Evolutionary conservation across 805 yeast genomes (phyloP), one percentile per base, ranked within the genome.

Genomic region (Yamadazyma endophytica): DNA sequence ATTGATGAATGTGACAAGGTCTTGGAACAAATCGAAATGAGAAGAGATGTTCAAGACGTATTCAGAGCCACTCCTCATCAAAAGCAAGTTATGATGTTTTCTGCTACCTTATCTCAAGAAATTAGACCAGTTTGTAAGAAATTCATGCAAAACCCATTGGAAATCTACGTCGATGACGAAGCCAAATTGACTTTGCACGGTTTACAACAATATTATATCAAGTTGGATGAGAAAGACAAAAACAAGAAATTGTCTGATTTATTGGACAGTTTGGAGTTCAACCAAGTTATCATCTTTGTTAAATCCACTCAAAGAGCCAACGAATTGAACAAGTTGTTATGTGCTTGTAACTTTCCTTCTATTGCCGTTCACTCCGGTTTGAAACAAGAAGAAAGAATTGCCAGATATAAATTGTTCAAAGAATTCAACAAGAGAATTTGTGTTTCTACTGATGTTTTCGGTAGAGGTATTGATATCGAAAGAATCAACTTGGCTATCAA

Each of bases 391-490:
- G 97, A 90, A 71, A 89, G 98, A 76, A 92, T 92, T 55, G 95
- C 85, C 39, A 81, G 96, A 61, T 90, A 92, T 75, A 88, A 85
- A 68, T 79, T 86, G 42, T 90, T 90, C 76, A 90, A 90, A 69
- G 97, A 90, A 68, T 92, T 90, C 73, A 88, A 89, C 77, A 89
- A 88, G 73, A 88, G 98, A 70, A 92, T 90, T 56, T 92, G 97
- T 75, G 97, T 90, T 32, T 82, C 97, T 36, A 90, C 98, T 37
- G 98, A 90, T 68, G 96, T 90, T 32, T 90, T 90, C 47, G 98
- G 98, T 58, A 88, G 98, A 76, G 98, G 98, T 73, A 92, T 90
- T 54, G 98, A 90, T 77, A 90, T 90, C 49, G 98, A 90, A 75
- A 87, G 98, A 71, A 90, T 90, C 68, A 90, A 90, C 69, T 70